phyloP scores from a whole-genome alignment of 2,329 filamentous ascomycete species.

The Macrophomina phaseolina region DNA sequence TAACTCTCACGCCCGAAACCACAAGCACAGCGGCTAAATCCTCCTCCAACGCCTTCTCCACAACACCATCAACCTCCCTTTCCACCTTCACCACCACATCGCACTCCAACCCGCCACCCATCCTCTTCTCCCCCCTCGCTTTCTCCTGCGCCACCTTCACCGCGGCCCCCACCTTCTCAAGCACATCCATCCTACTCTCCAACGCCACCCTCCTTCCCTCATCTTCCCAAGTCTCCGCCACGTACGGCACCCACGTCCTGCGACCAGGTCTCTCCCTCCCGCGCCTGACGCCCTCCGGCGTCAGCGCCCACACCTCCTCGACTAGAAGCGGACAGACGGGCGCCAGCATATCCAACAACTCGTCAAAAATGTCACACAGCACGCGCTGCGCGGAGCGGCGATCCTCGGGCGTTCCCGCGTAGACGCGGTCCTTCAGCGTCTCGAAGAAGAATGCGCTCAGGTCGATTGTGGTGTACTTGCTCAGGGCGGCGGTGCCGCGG shows the following conservation, averaged over 20 bases:
- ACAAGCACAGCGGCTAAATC: conserved; percentile 51
- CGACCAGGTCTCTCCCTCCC: conserved; percentile 43
- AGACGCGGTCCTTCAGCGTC: conserved; percentile 86
- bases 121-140: conserved; percentile 70
- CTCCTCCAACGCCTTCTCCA: conserved; percentile 24
- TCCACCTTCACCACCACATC: conserved; percentile 65
- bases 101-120: conserved; percentile 83
- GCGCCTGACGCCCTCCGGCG: conserved; percentile 64
- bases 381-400: conserved; percentile 63
- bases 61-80: conserved; percentile 7
- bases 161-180: conserved; percentile 62
- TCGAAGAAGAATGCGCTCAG: conserved; percentile 95
- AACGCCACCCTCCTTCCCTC: conserved; percentile 27
- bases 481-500: conserved; percentile 74
- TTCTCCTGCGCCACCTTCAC: conserved; percentile 79
- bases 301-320: conserved; percentile 85
- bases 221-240: neutral
- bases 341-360: conserved; percentile 77
- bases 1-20: conserved; percentile 45
- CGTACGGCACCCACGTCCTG: conserved; percentile 35
- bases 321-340: conserved; percentile 84
- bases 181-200: conserved; percentile 43
- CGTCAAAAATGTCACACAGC: conserved; percentile 67
- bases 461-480: conserved; percentile 80
- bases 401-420: conserved; percentile 76